Base-by-base conservation (phyloP, 805 yeast species). In the Allodekkera sacchari region DNA sequence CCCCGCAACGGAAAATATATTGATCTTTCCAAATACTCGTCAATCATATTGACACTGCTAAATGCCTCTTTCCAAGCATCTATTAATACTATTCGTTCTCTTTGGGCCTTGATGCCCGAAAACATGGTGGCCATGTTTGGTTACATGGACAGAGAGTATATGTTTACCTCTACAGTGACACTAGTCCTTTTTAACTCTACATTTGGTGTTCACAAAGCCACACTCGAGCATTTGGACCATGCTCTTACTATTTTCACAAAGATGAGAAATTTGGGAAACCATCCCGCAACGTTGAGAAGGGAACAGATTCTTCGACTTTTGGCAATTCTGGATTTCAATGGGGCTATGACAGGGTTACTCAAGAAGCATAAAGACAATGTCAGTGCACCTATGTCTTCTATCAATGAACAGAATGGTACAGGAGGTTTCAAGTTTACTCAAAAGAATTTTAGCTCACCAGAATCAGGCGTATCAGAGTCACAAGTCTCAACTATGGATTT, bases 121-220 rank as follows among this genome's bases (percentile, higher is more conserved):
- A 80, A 79, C 42, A 78, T 79, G 85, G 77, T 82, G n/a, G 89
- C 94, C 1, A 54, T 81, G 27, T 82, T 82, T 57, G 92, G 94
- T 2, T 82, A 83, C 63, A 81, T 82, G 89, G 94, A 82, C 49
- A 64, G 94, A 44, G 94, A 82, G 47, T 82, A 82, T 48, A 58
- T 82, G 16, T 82, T 80, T 52, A 81, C 87, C 0, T 73, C 88
- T 0, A 75, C 88, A 4, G 80, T 83, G 5, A 81, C 92, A 0
- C 56, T 81, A 28, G 72, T 81, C 11, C 59, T 82, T 25, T 81
- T 80, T 52, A 82, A 78, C 50, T 77, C 85, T 1, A 78, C 92
- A 0, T 82, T 82, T 57, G 94, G 94, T 6, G 79, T 81, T 6
- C 84, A 81, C 48, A 83, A 79, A 17, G 83, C 82, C 18, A 80